Evolutionary conservation across 1,284 basidiomycete species (phyloP).

Genomic region (Ustilago loliicola): DNA sequence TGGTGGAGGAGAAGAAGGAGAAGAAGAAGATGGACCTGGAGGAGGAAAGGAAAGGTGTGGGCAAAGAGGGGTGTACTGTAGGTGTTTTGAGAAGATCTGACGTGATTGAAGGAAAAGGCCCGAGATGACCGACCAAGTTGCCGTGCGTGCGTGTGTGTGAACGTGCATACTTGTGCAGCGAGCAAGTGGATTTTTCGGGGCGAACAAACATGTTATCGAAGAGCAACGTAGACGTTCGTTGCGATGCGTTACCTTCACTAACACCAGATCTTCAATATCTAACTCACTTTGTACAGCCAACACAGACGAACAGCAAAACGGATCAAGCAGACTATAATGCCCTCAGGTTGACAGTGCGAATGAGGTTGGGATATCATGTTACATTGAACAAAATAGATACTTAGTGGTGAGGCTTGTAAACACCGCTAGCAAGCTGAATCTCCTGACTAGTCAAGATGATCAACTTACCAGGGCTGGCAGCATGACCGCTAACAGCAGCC

Average conservation of each 20-base stretch:
- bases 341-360: background rate
- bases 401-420: conserved; percentile 39
- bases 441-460: conserved; percentile 77
- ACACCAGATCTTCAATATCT: too few species aligned
- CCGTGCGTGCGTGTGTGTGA: too few species aligned
- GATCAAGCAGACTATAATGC: background rate
- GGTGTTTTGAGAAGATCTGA: conserved; percentile 1
- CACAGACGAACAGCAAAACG: background rate
- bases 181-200: background rate
- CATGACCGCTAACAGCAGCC: conserved; percentile 75
- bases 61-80: background rate
- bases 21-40: background rate
- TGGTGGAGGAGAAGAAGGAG: background rate
- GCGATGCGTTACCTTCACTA: too few species aligned
- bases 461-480: conserved; percentile 77
- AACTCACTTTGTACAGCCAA: too few species aligned
- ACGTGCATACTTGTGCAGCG: background rate
- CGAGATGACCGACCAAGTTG: conserved; percentile 1
- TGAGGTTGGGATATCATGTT: background rate
- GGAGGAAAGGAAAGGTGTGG: background rate
- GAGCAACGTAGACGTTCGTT: too few species aligned
- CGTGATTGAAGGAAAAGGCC: background rate
- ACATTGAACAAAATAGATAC: background rate
- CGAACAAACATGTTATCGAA: background rate
- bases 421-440: conserved; percentile 72